Evolutionary conservation across 202 grass and related monocot genomes (phyloP), one percentile per base, ranked within the genome.

Genomic region (Setaria italica): DNA sequence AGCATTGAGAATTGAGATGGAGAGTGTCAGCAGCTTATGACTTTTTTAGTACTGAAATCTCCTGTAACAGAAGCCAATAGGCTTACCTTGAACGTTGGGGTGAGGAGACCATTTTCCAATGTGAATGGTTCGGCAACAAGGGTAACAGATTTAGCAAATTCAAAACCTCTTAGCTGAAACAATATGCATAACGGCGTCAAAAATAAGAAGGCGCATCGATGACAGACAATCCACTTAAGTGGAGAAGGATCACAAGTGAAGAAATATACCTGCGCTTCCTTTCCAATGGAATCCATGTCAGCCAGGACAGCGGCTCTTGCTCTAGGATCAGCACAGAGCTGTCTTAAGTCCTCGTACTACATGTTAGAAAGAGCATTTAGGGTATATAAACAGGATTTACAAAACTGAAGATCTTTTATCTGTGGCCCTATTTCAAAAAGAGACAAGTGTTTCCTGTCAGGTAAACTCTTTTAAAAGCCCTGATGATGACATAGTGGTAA

Each of bases 11-110:
- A 62, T 85, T 14, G 4, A 5, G 19, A 81, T 7, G 32, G 4
- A 71, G 30, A 54, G 20, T 60, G 32, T 69, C 73, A 83, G 34
- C 19, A 51, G 55, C 35, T 56, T 32, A n/a, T 10, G 7, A 20
- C 2, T 41, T n/a, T 37, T 73, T 69, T 37, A 16, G 54, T 42
- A 79, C 4, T 17, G 34, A 19, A 71, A 78, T 45, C 8, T 12
- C 74, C 74, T 58, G 25, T 4, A 85, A 54, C 29, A 82, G 43
- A 25, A 81, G 51, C 35, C 37, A 62, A 29, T 21, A 45, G 73
- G 73, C 45, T 32, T 83, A 88, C 97, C 93, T 99, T 99, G 85
- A 99, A 96, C 34, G 97, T 99, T 69, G 97, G 97, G 59, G 97
- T 99, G 54, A 96, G 93, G 51, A 99, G 97, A 76, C 88, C 97